Evolutionary conservation across 2,329 filamentous ascomycete genomes (phyloP), one percentile per base, ranked within the genome.

Genomic region (Sphaerulina vaccinii): DNA sequence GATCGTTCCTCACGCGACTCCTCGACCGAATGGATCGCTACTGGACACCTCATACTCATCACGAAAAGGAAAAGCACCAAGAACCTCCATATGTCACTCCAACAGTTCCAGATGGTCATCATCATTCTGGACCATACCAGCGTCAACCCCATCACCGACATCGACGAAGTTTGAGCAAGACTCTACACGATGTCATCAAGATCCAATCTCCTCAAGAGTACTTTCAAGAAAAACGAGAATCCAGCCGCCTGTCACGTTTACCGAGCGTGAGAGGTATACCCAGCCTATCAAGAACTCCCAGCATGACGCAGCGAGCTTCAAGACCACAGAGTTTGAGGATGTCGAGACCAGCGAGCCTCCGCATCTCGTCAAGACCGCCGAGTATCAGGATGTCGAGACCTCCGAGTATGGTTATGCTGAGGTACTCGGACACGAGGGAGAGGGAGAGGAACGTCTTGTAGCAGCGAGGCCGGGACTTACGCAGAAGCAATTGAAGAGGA

Each of bases 121-220:
- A 38, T 10, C 36, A 21, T 18, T 5, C 1, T 2, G 6, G 5
- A 33, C 8, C 6, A 23, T 16, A 40, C 32, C 35, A 29, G 35
- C 16, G 27, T 24, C 35, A 15, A 38, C 33, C 23, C 16, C 22
- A 19, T 3, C 35, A 27, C 19, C 45, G 24, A 16, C 45, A 24
- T 32, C 35, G 29, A 23, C 45, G 45, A 16, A 49, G 27, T 13
- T 13, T 32, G 5, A 32, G 27, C 27, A 33, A 49, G 23, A 21
- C 37, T 41, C 6, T 49, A 36, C 15, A 49, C 40, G 37, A 49
- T 1, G 35, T 23, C n/a, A 49, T 49, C 45, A 49, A 49, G 36
- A 49, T 49, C 37, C 45, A 49, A 32, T 40, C 45, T 3, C 45
- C 45, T 2, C 45, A 49, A 10, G 36, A 49, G 5, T 49, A 49